phyloP scores from a whole-genome alignment of 495 filamentous ascomycete species.

The Daldinia childiae region DNA sequence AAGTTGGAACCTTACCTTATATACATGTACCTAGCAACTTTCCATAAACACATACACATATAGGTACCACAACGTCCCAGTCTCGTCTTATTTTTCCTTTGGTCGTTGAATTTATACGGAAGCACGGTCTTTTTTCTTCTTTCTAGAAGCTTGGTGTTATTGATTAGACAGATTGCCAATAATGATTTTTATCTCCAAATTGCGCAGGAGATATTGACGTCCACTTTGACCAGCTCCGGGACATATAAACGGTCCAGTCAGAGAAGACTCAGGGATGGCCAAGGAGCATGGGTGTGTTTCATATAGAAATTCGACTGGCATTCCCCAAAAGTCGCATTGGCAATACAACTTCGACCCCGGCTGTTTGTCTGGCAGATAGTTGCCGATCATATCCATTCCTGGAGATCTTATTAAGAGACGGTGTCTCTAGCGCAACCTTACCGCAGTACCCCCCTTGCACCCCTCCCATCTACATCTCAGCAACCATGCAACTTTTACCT shows the following conservation, averaged over 20 bases:
- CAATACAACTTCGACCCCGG: slow-evolving; percentile 39
- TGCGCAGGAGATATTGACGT: slow-evolving; percentile 46
- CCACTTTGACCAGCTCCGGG: slow-evolving; percentile 39
- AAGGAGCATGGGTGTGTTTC: slow-evolving; percentile 47
- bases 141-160: slow-evolving; percentile 42
- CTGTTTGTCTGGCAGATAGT: slow-evolving; percentile 29
- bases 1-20: not conserved
- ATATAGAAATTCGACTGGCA: slow-evolving; percentile 43
- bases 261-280: slow-evolving; percentile 23
- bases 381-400: slow-evolving; percentile 36
- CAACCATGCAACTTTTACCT: slow-evolving; percentile 11
- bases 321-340: slow-evolving; percentile 43
- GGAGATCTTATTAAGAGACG: slow-evolving; percentile 33
- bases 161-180: slow-evolving; percentile 29
- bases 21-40: too few relatives aligned
- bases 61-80: not conserved
- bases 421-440: slow-evolving; percentile 41
- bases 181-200: slow-evolving; percentile 43
- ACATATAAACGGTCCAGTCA: slow-evolving; percentile 34
- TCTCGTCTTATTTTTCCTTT: not conserved
- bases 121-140: slow-evolving; percentile 27
- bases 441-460: slow-evolving; percentile 39
- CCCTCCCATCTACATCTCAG: slow-evolving; percentile 29
- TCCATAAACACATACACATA: not conserved
- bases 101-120: slow-evolving; percentile 8